These are phyloP conservation scores for Diplodia seriata DNA, from an alignment of 2,329 filamentous ascomycete genomes.

Conservation along the genomic window DNA sequence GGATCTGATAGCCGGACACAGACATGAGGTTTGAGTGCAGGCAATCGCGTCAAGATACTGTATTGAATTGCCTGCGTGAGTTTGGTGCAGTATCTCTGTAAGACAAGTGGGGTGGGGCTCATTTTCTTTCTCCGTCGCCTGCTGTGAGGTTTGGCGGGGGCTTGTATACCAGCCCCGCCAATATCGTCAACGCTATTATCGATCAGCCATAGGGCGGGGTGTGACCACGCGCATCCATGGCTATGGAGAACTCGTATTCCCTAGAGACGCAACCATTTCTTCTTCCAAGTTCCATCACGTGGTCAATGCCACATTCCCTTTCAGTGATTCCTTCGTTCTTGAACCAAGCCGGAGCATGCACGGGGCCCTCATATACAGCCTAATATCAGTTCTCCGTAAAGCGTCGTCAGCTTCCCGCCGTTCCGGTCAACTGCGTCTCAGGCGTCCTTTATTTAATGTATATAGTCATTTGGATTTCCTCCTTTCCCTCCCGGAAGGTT, in stretches of 20 bases:
- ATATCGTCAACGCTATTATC: neutral
- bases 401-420: neutral
- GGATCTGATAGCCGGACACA: no score
- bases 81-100: no score
- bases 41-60: no score
- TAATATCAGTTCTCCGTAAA: neutral
- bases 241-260: neutral
- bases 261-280: neutral
- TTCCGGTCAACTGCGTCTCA: neutral
- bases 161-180: neutral
- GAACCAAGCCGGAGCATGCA: neutral
- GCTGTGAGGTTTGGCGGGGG: neutral
- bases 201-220: neutral
- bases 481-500: no score
- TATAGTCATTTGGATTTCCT: no score
- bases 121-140: no score
- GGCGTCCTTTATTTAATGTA: neutral
- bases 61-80: no score
- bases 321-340: no score
- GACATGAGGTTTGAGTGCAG: no score
- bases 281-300: neutral
- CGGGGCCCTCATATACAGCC: neutral
- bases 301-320: neutral
- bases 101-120: no score
- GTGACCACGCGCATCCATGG: neutral